Conservation (phyloP, 192 early-diverging fungal genomes). For the Phycomyces nitens region DNA sequence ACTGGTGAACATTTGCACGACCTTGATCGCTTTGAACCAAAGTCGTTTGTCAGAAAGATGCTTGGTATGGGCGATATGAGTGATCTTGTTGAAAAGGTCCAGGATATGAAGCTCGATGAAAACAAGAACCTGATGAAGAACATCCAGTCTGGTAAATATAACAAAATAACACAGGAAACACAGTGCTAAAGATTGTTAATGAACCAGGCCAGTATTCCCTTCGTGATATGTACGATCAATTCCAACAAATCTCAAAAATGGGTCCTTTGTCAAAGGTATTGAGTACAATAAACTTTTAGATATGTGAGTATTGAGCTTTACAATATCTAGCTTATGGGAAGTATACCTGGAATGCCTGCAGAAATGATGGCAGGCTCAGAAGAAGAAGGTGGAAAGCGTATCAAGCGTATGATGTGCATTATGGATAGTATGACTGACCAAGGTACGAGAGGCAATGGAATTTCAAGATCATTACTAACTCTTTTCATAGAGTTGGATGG, state of each 20-base stretch:
- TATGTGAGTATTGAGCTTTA: background rate
- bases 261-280: slow-evolving; percentile 90
- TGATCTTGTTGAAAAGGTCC: slow-evolving; percentile 83
- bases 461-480: background rate
- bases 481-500: slow-evolving; percentile 68
- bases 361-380: slow-evolving; percentile 58
- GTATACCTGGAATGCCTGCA: slow-evolving; percentile 72
- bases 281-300: background rate
- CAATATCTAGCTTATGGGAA: slow-evolving; percentile 50
- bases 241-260: slow-evolving; percentile 85
- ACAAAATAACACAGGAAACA: background rate
- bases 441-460: slow-evolving; percentile 17
- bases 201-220: slow-evolving; percentile 73
- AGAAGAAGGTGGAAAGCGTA: slow-evolving; percentile 56
- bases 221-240: slow-evolving; percentile 93
- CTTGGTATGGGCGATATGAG: slow-evolving; percentile 91
- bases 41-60: slow-evolving; percentile 90
- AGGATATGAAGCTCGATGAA: slow-evolving; percentile 84
- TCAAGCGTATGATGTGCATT: slow-evolving; percentile 78
- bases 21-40: slow-evolving; percentile 84
- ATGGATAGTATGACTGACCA: slow-evolving; percentile 95
- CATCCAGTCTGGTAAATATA: slow-evolving; percentile 61
- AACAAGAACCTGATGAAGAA: slow-evolving; percentile 89
- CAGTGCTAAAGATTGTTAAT: background rate
- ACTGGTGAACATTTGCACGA: slow-evolving; percentile 97